Conservation (phyloP, 202 grass and related monocot genomes). For the Zizania palustris region DNA sequence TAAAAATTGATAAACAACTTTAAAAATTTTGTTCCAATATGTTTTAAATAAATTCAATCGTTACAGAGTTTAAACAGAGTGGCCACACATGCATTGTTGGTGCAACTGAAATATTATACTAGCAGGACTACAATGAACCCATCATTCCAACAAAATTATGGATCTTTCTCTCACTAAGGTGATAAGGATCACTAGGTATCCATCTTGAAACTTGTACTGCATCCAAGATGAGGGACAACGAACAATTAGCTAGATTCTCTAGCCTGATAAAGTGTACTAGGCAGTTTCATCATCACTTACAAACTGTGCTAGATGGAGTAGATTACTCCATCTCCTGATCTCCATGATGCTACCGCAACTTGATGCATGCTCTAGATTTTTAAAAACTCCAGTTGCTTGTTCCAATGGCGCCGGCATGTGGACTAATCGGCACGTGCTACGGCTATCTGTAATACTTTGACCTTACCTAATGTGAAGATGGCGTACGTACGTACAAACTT, state of each 20-base stretch:
- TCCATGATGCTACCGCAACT: constrained; percentile 37
- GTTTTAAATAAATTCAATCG: too few species aligned
- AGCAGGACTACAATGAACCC: not conserved
- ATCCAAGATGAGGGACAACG: constrained; percentile 44
- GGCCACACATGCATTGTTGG: not conserved
- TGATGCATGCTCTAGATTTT: constrained; percentile 12
- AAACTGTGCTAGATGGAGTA: constrained; percentile 10
- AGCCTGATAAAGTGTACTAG: constrained; percentile 50
- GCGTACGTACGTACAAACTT: constrained; percentile 5
- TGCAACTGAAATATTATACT: not conserved
- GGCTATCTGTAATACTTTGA: constrained; percentile 28
- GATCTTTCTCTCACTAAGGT: constrained; percentile 42
- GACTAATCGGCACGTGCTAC: constrained; percentile 53
- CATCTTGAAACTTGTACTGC: constrained; percentile 55
- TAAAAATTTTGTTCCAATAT: too few species aligned
- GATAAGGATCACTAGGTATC: constrained; percentile 49
- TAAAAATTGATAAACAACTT: too few species aligned
- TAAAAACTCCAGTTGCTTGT: constrained; percentile 5
- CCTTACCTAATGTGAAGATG: constrained; percentile 33
- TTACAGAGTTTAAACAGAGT: too few species aligned
- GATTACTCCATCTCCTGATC: constrained; percentile 44
- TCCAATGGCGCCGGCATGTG: constrained; percentile 45
- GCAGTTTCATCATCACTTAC: constrained; percentile 17
- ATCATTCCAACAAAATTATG: constrained; percentile 45
- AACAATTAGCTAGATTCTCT: constrained; percentile 50